These are phyloP conservation scores for Capillidium rhysosporum DNA, from an alignment of 371 early-diverging fungal species.

Conservation along the genomic window DNA sequence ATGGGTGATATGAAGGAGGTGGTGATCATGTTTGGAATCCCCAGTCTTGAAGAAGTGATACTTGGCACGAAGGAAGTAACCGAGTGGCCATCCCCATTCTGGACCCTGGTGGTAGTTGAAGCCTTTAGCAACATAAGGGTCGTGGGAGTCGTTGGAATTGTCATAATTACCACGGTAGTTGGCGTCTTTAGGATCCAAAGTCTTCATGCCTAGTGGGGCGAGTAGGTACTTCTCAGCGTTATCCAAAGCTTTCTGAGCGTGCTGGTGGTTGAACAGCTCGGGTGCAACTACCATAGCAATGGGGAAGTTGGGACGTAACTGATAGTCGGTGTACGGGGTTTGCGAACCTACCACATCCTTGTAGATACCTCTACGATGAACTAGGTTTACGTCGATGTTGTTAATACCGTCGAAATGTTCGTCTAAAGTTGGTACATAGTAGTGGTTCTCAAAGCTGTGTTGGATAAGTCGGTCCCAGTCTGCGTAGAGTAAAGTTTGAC, in stretches of 20 bases:
- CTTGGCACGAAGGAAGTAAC: constrained; percentile 74
- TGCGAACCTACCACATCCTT: constrained; percentile 70
- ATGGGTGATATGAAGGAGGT: neutral
- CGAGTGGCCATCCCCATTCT: constrained; percentile 91
- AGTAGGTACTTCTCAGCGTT: constrained; percentile 38
- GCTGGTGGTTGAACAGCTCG: constrained; percentile 60
- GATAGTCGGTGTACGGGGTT: constrained; percentile 62
- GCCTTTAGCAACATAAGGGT: constrained; percentile 71
- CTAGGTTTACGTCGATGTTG: constrained; percentile 31
- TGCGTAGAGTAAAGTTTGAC: constrained; percentile 20
- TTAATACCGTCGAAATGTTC: constrained; percentile 8
- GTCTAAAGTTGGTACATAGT: constrained; percentile 61
- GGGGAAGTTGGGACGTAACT: constrained; percentile 77
- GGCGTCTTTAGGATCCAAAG: constrained; percentile 77
- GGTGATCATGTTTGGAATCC: too few species aligned
- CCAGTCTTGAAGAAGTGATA: constrained; percentile 13
- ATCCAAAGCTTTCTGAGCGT: constrained; percentile 47
- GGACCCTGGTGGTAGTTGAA: constrained; percentile 94
- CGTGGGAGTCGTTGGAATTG: constrained; percentile 72
- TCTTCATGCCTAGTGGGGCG: constrained; percentile 85
- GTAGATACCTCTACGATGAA: constrained; percentile 88
- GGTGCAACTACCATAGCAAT: constrained; percentile 89
- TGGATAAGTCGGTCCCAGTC: constrained; percentile 66
- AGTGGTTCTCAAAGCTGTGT: constrained; percentile 64
- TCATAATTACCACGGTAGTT: constrained; percentile 79